Conservation (phyloP, 2,329 filamentous ascomycete genomes). For the Trichophyton simii region DNA sequence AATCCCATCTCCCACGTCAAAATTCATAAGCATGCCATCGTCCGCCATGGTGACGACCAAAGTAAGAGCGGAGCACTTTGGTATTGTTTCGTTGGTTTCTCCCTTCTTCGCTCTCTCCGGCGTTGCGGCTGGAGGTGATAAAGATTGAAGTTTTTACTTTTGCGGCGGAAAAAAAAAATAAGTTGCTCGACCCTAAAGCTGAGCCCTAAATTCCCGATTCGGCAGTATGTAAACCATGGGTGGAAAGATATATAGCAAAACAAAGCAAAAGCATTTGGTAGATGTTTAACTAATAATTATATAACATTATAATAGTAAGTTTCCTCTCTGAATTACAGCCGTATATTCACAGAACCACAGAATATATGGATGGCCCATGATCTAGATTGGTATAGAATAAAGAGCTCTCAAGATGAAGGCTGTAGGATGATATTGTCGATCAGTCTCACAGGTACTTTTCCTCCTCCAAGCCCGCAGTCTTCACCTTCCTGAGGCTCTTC, state of each 20-base stretch:
- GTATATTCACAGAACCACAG: not conserved
- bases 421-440: conserved; percentile 84
- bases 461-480: conserved; percentile 56
- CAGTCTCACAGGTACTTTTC: conserved; percentile 64
- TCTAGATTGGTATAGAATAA: not conserved
- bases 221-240: not conserved
- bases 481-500: conserved; percentile 59
- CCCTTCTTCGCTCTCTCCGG: not conserved
- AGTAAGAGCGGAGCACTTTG: not conserved
- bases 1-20: conserved; percentile 59
- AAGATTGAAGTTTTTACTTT: not conserved
- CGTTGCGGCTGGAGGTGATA: not conserved
- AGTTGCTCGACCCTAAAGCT: not conserved
- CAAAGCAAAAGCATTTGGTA: not conserved
- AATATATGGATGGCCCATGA: not conserved
- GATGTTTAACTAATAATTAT: not conserved
- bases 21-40: conserved; percentile 90
- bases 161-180: not conserved
- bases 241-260: too few relatives aligned
- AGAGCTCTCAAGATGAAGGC: conserved; percentile 15
- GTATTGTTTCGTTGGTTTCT: not conserved
- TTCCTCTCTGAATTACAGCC: not conserved
- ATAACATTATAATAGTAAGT: not conserved
- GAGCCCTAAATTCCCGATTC: not conserved
- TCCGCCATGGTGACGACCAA: conserved; percentile 56